These are phyloP conservation scores for Vitis hybrid DNA, from an alignment of 177 flowering plant genomes.

Conservation along the genomic window DNA sequence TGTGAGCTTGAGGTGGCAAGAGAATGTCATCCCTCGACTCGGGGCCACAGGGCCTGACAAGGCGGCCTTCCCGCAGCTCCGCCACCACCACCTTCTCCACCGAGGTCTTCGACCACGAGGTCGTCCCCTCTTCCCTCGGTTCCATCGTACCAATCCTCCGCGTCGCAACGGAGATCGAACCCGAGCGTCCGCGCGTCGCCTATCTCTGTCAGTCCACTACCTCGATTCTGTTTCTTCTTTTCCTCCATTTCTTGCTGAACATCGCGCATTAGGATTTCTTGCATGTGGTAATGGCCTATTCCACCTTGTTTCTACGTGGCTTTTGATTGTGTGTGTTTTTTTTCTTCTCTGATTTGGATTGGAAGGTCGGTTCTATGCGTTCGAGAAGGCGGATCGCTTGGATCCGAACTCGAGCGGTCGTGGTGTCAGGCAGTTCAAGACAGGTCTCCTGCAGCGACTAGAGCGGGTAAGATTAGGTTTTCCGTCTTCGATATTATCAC, in stretches of 20 bases:
- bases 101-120: constrained; percentile 93
- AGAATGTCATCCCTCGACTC: constrained; percentile 29
- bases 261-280: background rate
- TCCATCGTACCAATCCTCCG: constrained; percentile 86
- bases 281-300: background rate
- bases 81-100: constrained; percentile 72
- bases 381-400: constrained; percentile 80
- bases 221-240: background rate
- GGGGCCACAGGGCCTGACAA: constrained; percentile 42
- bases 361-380: constrained; percentile 86
- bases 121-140: constrained; percentile 84
- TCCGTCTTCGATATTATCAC: too few relatives aligned
- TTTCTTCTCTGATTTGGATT: constrained; percentile 3
- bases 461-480: constrained; percentile 50
- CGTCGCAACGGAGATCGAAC: constrained; percentile 77
- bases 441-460: constrained; percentile 63
- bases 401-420: constrained; percentile 83
- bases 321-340: background rate
- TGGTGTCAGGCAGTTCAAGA: constrained; percentile 92
- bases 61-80: constrained; percentile 83
- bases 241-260: background rate
- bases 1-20: background rate
- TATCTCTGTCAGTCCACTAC: constrained; percentile 63
- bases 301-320: background rate
- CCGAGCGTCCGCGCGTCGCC: constrained; percentile 87